Conservation (phyloP, 768 basidiomycete species). For the Trametes punicea region DNA sequence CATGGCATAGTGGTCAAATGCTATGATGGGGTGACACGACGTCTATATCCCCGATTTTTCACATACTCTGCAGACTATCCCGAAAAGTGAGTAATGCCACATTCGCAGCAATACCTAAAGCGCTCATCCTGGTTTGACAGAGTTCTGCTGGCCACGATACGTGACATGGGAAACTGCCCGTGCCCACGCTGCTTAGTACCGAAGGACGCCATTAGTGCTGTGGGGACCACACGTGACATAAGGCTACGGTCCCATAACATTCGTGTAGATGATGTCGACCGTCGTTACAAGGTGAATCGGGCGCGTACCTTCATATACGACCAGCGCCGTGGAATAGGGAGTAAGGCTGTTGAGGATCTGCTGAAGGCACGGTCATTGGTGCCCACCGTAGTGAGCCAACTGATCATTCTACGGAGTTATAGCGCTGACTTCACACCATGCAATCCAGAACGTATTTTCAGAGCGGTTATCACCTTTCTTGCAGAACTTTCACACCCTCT, state of each 20-base stretch:
- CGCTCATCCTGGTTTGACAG: neutral
- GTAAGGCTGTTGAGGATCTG: neutral
- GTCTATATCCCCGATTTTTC: constrained; percentile 25
- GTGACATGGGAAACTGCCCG: constrained; percentile 29
- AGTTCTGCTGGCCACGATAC: constrained; percentile 28
- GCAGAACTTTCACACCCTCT: constrained; percentile 6
- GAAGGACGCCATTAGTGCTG: constrained; percentile 14
- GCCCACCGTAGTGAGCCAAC: neutral
- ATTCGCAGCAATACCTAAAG: too few relatives aligned
- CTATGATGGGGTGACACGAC: constrained; percentile 20
- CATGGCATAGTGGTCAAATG: constrained; percentile 25
- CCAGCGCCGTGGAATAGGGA: neutral
- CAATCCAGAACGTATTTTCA: constrained; percentile 37
- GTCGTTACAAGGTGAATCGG: too few relatives aligned
- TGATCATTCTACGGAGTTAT: neutral
- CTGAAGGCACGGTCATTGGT: neutral
- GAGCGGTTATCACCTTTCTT: constrained; percentile 26
- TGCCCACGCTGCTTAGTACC: constrained; percentile 30
- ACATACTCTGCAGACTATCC: constrained; percentile 31
- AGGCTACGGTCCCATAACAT: neutral
- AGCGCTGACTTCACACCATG: neutral
- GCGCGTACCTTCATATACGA: neutral
- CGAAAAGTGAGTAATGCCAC: constrained; percentile 29
- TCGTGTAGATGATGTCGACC: constrained; percentile 16
- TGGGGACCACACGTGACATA: constrained; percentile 19